phyloP scores from a whole-genome alignment of 2,329 filamentous ascomycete species.

The Diaporthe sp. region DNA sequence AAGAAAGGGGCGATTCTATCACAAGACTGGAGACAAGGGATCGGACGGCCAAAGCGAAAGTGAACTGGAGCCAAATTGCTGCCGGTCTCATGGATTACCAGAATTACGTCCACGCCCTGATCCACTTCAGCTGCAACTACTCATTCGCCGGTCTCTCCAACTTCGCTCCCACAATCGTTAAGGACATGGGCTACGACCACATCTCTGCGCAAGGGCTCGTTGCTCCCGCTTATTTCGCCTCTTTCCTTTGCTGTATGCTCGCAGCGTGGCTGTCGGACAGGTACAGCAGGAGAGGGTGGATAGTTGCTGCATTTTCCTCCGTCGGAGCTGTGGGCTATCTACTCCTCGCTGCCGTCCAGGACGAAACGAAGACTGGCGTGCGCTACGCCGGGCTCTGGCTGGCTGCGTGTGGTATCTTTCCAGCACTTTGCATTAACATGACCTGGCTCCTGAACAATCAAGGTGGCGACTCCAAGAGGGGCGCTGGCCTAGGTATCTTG shows the following conservation, averaged over 20 bases:
- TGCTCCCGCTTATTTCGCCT: constrained; percentile 55
- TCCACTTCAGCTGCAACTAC: constrained; percentile 9
- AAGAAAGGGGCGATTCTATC: not conserved
- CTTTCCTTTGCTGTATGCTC: constrained; percentile 53
- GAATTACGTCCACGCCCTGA: not conserved
- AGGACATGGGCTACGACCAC: not conserved
- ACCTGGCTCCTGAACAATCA: constrained; percentile 52
- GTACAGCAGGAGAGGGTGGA: constrained; percentile 51
- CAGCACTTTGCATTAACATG: constrained; percentile 49
- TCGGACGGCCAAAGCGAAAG: not conserved
- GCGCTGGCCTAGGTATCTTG: constrained; percentile 47
- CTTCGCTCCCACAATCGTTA: not conserved
- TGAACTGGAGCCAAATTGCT: not conserved
- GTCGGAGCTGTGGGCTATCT: constrained; percentile 53
- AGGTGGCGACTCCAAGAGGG: constrained; percentile 49
- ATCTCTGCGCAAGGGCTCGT: not conserved
- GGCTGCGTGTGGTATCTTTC: constrained; percentile 52
- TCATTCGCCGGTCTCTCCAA: constrained; percentile 4
- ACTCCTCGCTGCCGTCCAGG: constrained; percentile 48
- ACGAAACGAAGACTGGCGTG: constrained; percentile 46
- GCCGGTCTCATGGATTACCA: constrained; percentile 1
- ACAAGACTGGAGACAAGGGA: constrained; percentile 2
- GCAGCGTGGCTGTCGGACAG: constrained; percentile 53
- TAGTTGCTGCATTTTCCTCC: constrained; percentile 49
- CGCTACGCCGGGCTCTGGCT: constrained; percentile 56